These are phyloP conservation scores for Potentilla sterilis DNA, from an alignment of 306 rosid genomes.

Conservation along the genomic window DNA sequence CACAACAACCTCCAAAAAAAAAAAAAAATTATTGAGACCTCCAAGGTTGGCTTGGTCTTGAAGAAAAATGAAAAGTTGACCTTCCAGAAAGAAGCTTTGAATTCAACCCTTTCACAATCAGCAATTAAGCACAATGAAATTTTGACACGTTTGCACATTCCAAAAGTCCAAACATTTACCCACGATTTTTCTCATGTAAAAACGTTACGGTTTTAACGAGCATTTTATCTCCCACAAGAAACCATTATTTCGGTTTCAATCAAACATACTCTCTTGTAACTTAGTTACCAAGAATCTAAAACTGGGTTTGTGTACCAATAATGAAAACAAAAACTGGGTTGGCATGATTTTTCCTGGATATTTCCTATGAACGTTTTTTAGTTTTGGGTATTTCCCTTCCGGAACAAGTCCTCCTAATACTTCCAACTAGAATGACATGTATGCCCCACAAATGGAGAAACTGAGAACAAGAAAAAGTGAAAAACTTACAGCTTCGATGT, in stretches of 20 bases:
- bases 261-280: background rate
- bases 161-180: background rate
- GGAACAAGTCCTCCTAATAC: background rate
- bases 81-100: conserved; percentile 48
- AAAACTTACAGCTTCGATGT: conserved; percentile 88
- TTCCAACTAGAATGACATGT: background rate
- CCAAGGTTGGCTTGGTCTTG: background rate
- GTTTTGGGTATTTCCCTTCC: background rate
- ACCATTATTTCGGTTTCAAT: background rate
- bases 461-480: conserved; percentile 30
- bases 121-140: conserved; percentile 22
- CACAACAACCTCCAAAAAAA: background rate
- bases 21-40: background rate
- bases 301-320: background rate
- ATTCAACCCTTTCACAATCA: conserved; percentile 25
- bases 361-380: background rate
- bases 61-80: conserved; percentile 26
- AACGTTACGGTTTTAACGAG: background rate
- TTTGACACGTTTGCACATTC: background rate
- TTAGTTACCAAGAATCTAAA: background rate
- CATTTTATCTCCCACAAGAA: background rate
- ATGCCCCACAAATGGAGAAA: background rate
- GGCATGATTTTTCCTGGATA: background rate
- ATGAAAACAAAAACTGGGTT: background rate
- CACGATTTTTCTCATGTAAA: no score